Base-by-base conservation (phyloP, 2,329 filamentous ascomycete species). In the Colletotrichum tropicale region DNA sequence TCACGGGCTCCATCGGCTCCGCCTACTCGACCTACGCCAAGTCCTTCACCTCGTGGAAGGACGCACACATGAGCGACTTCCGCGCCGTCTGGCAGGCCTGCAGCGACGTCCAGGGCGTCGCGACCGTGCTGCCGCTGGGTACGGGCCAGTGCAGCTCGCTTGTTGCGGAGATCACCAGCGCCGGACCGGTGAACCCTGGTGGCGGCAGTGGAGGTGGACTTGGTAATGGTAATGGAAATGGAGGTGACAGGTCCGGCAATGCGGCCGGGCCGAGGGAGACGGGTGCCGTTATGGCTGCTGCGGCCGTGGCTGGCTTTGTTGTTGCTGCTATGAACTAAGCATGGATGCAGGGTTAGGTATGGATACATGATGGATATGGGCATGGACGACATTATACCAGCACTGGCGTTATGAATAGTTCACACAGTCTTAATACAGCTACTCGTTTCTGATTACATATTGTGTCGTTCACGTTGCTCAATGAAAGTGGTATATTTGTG, bases 1-100 rank as follows among this genome's bases (percentile, higher is more conserved):
- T 82, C 43, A 83, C 81, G 9, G 81, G 81, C 8, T 77, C 79
- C 21, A 48, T 81, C 65, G 80, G 79, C 21, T 74, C 76, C 1
- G 81, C 81, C 21, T 82, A 80, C 76, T 78, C 79, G 3, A 80
- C 78, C 6, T 83, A 78, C 36, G 77, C 74, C 18, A 73, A 73
- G 8, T 65, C 74, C 12, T 70, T 81, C 10, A 74, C 78, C 15
- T 79, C 78, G 64, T 83, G 80, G 80, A 78, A 80, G 38, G 55
- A 62, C 0, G 77, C 76, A 10, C 74, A 81, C 28, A 72, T 61
- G 32, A 74, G 68, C 4, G 78, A 76, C 1, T 38, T 81, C 21
- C 76, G 75, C 6, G 76, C 76, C 48, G 61, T 83, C 7, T 30
- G 79, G 36, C 70, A 78, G 1, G 81, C 81, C 10, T 83, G 81